Evolutionary conservation across 2,329 filamentous ascomycete species (phyloP).

Genomic region (Pseudopyrenochaeta lycopersici): DNA sequence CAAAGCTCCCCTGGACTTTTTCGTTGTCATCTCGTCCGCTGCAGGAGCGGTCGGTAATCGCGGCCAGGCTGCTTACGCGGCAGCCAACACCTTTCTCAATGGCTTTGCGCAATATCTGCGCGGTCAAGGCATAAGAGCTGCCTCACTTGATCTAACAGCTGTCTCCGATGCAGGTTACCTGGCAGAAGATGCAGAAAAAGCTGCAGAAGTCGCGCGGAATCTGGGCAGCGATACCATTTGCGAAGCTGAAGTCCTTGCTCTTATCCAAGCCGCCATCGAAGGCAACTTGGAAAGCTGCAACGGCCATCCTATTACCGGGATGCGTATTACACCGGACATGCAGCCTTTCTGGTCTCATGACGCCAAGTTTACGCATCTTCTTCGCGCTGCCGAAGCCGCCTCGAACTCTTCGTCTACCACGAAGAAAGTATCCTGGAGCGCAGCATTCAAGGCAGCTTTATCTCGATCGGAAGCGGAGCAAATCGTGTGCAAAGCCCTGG

Average conservation of each 20-base stretch:
- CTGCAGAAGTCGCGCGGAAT: slow-evolving; percentile 33
- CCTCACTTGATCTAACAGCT: slow-evolving; percentile 36
- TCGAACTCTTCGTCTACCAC: slow-evolving; percentile 15
- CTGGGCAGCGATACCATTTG: slow-evolving; percentile 35
- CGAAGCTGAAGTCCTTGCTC: slow-evolving; percentile 36
- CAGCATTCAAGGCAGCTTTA: slow-evolving; percentile 30
- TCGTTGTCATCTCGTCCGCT: slow-evolving; percentile 49
- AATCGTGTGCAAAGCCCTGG: slow-evolving; percentile 28
- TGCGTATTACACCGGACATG: slow-evolving; percentile 32
- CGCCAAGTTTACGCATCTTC: slow-evolving; percentile 35
- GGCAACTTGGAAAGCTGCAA: slow-evolving; percentile 32
- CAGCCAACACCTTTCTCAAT: slow-evolving; percentile 42
- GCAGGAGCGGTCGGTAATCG: slow-evolving; percentile 25
- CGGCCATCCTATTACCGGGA: slow-evolving; percentile 38
- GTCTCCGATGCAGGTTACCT: slow-evolving; percentile 38
- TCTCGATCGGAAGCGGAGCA: slow-evolving; percentile 29
- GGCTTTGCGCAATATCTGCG: slow-evolving; percentile 32
- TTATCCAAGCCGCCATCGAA: slow-evolving; percentile 30
- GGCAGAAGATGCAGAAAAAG: slow-evolving; percentile 31
- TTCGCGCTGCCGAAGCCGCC: slow-evolving; percentile 28
- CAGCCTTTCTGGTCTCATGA: slow-evolving; percentile 39
- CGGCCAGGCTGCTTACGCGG: slow-evolving; percentile 34
- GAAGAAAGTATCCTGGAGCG: slow-evolving; percentile 28
- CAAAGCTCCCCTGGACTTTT: slow-evolving; percentile 45
- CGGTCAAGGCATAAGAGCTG: slow-evolving; percentile 23